Evolutionary conservation across 805 yeast genomes (phyloP), one percentile per base, ranked within the genome.

Genomic region (Candida coquimbonensis): DNA sequence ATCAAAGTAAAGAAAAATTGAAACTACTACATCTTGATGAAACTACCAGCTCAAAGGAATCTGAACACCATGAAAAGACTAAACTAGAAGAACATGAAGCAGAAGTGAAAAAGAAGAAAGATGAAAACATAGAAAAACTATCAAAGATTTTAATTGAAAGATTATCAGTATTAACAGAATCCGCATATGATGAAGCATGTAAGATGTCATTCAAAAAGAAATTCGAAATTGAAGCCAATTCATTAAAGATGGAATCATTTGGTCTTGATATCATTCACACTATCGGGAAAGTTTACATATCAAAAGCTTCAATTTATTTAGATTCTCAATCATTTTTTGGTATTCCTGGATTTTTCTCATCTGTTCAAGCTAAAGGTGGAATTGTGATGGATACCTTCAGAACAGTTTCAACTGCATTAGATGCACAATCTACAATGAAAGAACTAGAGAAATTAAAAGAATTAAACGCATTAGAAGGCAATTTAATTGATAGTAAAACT

Each of bases 191-290:
- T 43, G 69, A 67, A 0, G 87, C 80, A 31, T 81, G 89, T 36
- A 71, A 83, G 43, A 62, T 64, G 7, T 73, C 83, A 0, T 91
- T 88, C 62, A 67, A 73, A 49, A 72, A 71, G 46, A 83, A 85
- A 61, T 74, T 86, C 53, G 73, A 72, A 50, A 80, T 82, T 56
- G 98, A 93, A 63, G 96, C 95, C 14, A 93, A 90, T 59, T 70
- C 80, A 27, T 69, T 86, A 52, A 85, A 84, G 55, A 77, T 83
- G 79, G 93, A 86, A 62, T 83, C 91, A 21, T 86, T 86, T 64
- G 95, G 95, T n/a, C 64, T 84, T 31, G 89, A 86, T 57, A 83
- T 86, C 33, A 72, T 87, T 40, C 93, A 86, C 54, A 75, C 87
- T 0, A 75, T 86, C 45, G 95, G 93, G 24, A 73, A 77, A 43